Evolutionary conservation across 1,284 basidiomycete species (phyloP).

Genomic region (Megacollybia platyphylla): DNA sequence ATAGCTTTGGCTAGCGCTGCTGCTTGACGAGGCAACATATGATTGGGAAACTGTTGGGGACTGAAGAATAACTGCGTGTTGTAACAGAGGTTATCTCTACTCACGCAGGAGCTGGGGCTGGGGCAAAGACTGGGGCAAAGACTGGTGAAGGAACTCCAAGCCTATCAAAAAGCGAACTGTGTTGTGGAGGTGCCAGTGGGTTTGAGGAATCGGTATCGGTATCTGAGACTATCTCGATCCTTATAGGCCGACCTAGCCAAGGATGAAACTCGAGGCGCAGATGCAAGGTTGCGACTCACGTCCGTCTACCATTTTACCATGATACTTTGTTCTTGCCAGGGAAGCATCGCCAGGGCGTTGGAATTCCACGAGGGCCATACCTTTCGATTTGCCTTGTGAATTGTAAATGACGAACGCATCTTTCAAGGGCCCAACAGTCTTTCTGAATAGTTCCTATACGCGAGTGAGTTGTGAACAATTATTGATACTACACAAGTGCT

Average conservation of each 20-base stretch:
- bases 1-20: constrained; percentile 10
- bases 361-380: constrained; percentile 63
- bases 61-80: no score
- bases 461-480: constrained; percentile 4
- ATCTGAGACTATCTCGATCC: constrained; percentile 55
- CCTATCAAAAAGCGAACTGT: constrained; percentile 12
- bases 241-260: constrained; percentile 46
- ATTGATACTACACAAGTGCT: constrained; percentile 11
- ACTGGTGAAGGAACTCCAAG: constrained; percentile 1
- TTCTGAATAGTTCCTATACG: constrained; percentile 53
- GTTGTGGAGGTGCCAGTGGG: constrained; percentile 8
- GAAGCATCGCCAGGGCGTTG: constrained; percentile 46
- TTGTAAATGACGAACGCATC: constrained; percentile 63
- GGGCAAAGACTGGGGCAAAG: neutral
- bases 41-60: constrained; percentile 2
- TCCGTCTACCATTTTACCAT: constrained; percentile 65
- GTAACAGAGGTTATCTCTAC: no score
- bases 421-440: constrained; percentile 60
- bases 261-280: neutral
- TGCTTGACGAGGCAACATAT: constrained; percentile 8
- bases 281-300: constrained; percentile 30
- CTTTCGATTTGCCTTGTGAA: constrained; percentile 55
- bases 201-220: constrained; percentile 9
- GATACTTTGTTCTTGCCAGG: constrained; percentile 48
- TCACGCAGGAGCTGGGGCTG: neutral